Percentiles rank a stretch among this genome's conserved stretches.
phyloP scores from a whole-genome alignment of 1,284 basidiomycete species.

The Entoloma clypeatum region DNA sequence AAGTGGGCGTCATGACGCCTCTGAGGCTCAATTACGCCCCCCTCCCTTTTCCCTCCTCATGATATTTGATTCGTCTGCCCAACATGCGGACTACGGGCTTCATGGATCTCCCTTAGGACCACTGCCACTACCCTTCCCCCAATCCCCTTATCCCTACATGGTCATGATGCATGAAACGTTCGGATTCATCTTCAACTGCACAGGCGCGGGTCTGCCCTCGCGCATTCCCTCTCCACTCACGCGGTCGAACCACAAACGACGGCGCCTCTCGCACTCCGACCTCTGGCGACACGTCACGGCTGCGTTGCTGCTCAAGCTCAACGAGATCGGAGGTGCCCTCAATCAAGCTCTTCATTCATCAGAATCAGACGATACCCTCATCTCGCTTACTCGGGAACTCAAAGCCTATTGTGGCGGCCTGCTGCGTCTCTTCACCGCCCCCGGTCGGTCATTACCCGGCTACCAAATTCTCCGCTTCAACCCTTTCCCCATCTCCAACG shows the following conservation, averaged over 20 bases:
- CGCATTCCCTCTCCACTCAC: conserved; percentile 45
- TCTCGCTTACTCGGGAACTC: conserved; percentile 44
- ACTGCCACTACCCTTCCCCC: too few relatives aligned
- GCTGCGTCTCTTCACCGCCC: conserved; percentile 52
- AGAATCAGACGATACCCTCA: conserved; percentile 40
- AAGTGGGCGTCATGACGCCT: too few relatives aligned
- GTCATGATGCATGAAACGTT: too few relatives aligned
- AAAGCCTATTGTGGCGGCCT: conserved; percentile 34
- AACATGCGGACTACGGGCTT: too few relatives aligned
- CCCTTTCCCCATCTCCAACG: conserved; percentile 51
- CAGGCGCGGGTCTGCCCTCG: too few relatives aligned
- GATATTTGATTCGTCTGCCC: too few relatives aligned
- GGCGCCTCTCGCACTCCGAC: conserved; percentile 41
- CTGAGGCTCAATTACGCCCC: too few relatives aligned
- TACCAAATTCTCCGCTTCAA: conserved; percentile 43
- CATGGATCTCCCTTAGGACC: too few relatives aligned
- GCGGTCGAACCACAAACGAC: conserved; percentile 57
- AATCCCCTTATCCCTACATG: too few relatives aligned
- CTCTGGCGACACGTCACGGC: conserved; percentile 41
- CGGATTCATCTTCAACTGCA: too few relatives aligned
- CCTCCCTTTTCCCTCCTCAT: too few relatives aligned
- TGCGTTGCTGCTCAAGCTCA: conserved; percentile 38
- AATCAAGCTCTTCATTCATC: conserved; percentile 45
- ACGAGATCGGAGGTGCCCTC: conserved; percentile 42
- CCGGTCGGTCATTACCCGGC: conserved; percentile 56